These are phyloP conservation scores for Populus davidiana DNA, from an alignment of 345 rosid genomes.

Conservation along the genomic window DNA sequence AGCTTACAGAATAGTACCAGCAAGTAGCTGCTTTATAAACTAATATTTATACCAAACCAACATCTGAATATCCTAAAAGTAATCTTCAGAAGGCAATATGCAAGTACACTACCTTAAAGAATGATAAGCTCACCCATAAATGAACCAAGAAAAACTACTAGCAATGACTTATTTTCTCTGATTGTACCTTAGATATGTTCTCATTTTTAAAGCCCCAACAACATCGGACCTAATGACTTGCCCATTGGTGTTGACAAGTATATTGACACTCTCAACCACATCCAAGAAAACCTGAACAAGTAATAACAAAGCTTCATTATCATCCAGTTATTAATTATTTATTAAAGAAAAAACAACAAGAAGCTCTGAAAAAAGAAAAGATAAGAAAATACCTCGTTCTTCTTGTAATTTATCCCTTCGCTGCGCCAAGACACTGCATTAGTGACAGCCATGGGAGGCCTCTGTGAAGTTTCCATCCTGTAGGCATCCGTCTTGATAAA, in stretches of 20 bases:
- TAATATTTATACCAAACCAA: neutral
- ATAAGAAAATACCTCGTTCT: constrained; percentile 67
- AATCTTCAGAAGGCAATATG: neutral
- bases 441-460: constrained; percentile 99
- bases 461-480: constrained; percentile 89
- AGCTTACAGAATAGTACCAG: neutral
- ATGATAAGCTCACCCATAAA: neutral
- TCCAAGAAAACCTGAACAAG: constrained; percentile 81
- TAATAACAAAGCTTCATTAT: constrained; percentile 8
- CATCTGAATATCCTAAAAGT: neutral
- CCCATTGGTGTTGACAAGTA: constrained; percentile 95
- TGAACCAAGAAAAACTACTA: constrained; percentile 5
- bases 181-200: constrained; percentile 78
- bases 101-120: neutral
- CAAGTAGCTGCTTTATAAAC: neutral
- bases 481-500: constrained; percentile 97
- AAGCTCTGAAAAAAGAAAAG: neutral
- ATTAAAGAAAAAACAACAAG: neutral
- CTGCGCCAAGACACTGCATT: constrained; percentile 98
- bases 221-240: constrained; percentile 93
- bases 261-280: constrained; percentile 89
- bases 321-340: neutral
- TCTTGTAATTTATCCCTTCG: constrained; percentile 85
- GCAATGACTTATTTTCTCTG: neutral
- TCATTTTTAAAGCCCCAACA: constrained; percentile 96